A percentile compares a stretch with the other conserved stretches of the same genome.
phyloP scores from a whole-genome alignment of 1,284 basidiomycete genomes.

The Sanghuangporus weigelae region DNA sequence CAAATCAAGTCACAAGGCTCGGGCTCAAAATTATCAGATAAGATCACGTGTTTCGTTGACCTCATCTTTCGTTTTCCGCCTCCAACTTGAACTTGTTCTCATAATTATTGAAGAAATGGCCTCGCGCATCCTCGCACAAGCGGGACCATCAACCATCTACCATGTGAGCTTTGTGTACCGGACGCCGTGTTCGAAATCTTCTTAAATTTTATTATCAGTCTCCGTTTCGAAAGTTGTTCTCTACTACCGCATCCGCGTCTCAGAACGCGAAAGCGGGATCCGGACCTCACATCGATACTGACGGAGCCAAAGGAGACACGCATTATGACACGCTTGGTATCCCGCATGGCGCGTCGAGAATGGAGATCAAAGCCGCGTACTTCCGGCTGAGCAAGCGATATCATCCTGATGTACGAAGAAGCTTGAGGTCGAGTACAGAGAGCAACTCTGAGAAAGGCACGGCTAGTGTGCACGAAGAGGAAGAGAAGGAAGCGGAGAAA shows the following conservation, averaged over 20 bases:
- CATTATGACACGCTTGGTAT: constrained; percentile 14
- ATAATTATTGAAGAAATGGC: not conserved
- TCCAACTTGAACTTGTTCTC: not conserved
- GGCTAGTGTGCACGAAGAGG: not conserved
- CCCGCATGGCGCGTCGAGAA: constrained; percentile 7
- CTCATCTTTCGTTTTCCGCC: not conserved
- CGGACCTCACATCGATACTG: not conserved
- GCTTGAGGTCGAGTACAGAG: not conserved
- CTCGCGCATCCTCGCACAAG: not conserved
- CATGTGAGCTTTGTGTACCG: not conserved
- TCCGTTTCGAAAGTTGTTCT: not conserved
- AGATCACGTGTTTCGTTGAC: not conserved
- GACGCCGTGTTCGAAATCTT: too few relatives aligned
- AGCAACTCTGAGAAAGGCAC: not conserved
- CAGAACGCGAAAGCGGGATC: not conserved
- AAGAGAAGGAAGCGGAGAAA: constrained; percentile 29
- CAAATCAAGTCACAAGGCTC: not conserved
- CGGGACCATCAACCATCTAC: not conserved
- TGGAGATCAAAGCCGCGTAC: constrained; percentile 14
- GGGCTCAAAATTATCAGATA: not conserved
- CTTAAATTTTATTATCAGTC: too few relatives aligned
- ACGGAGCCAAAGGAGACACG: not conserved
- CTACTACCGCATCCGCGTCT: not conserved
- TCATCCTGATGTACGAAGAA: constrained; percentile 38
- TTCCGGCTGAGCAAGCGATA: constrained; percentile 43